Base-by-base conservation (phyloP, 805 yeast genomes). In the Ascoidea asiatica region DNA sequence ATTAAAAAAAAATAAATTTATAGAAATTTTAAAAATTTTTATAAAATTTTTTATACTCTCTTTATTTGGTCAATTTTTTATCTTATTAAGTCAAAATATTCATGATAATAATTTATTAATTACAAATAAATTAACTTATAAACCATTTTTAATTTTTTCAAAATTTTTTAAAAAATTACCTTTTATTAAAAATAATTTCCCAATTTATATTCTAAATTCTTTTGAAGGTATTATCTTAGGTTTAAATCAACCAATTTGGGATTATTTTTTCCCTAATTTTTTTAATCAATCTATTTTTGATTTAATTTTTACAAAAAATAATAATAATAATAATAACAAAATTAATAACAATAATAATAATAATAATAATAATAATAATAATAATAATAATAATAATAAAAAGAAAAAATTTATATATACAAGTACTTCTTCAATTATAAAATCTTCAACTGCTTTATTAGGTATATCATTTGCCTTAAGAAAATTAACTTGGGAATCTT, bases 401-500 rank as follows among this genome's bases (percentile, higher is more conserved):
- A 29, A 3, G 15, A 15, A 29, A 11, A 2, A 2, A 29, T 11
- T 11, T 2, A 29, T 11, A 11, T 29, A 29, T 29, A 15, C 15
- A 29, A 11, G 15, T 22, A 43, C 45, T 23, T 22, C 43, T 5
- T 17, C 41, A 11, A 36, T 48, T 20, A 51, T 69, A 2, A 60
- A 72, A 52, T 56, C 77, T 19, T 59, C 67, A 40, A 73, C 81
- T 45, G 81, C 86, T 2, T 70, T 81, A 52, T 61, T 82, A 39
- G 94, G 94, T 2, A 72, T 83, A 35, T 70, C 79, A 4, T 82
- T 77, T 54, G 87, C 86, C 20, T 70, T 83, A 33, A 70, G 84
- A 52, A 77, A 75, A 50, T 65, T 79, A 37, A 81, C 79, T 52
- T 82, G 90, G 90, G 61, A 69, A 42, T 72, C 81, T 0, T 69